These are phyloP conservation scores for Thermothelomyces thermophilus DNA, from an alignment of 2,329 filamentous ascomycete species.

Conservation along the genomic window DNA sequence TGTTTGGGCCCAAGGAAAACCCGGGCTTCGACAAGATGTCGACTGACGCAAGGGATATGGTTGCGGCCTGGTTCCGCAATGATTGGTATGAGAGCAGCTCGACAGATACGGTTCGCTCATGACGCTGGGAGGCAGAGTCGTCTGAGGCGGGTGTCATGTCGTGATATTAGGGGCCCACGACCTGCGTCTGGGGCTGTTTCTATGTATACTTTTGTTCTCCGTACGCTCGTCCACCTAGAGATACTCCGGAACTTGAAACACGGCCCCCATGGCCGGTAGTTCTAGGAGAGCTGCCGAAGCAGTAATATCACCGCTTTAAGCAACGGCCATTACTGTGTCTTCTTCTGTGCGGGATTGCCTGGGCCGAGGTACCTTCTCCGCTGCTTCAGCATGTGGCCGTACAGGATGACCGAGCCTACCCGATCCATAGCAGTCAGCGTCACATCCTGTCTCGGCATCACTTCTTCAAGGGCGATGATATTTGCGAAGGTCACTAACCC, in stretches of 20 bases:
- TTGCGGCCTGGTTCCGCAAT: constrained; percentile 58
- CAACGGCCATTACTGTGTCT: constrained; percentile 30
- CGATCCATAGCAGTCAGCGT: constrained; percentile 1
- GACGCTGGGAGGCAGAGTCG: neutral
- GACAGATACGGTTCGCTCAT: constrained; percentile 27
- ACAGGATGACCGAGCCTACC: constrained; percentile 66
- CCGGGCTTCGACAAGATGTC: constrained; percentile 63
- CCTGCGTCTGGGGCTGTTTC: constrained; percentile 1
- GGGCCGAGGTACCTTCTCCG: constrained; percentile 53
- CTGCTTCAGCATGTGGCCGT: constrained; percentile 93
- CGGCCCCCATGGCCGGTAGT: neutral
- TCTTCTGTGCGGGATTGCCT: constrained; percentile 49
- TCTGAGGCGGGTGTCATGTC: neutral
- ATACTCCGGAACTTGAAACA: neutral
- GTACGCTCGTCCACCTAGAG: neutral
- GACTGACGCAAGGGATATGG: constrained; percentile 57
- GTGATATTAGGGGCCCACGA: constrained; percentile 1
- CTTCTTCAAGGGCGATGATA: neutral
- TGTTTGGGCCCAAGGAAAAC: constrained; percentile 69
- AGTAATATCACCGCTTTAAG: too few species aligned
- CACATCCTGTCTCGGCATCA: neutral
- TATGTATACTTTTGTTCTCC: neutral
- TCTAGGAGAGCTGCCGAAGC: neutral
- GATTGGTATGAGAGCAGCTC: constrained; percentile 59
- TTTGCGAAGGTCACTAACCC: constrained; percentile 45